Conservation (phyloP, 257 asterid genomes). For the Linderniella brevidens region DNA sequence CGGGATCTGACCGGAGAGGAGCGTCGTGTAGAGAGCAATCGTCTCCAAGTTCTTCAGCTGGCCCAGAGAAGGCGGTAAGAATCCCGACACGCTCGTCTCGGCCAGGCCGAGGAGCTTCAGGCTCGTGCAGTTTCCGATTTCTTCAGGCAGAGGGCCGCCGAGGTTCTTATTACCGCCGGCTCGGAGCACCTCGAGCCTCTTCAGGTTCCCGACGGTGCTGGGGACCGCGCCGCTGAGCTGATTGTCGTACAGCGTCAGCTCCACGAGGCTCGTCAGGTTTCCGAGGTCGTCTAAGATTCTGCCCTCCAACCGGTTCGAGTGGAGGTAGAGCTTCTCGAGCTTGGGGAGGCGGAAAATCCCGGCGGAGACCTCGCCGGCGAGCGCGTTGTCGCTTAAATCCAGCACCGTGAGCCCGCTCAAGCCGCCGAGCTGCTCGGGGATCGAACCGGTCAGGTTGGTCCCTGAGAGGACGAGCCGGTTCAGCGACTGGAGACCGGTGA, state of each 20-base stretch:
- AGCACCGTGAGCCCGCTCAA: constrained; percentile 24
- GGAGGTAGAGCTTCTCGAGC: constrained; percentile 33
- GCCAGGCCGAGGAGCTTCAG: constrained; percentile 47
- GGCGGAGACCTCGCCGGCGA: constrained; percentile 46
- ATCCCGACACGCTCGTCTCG: constrained; percentile 61
- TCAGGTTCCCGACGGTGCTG: constrained; percentile 34
- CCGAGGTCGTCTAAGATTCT: constrained; percentile 38
- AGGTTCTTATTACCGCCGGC: constrained; percentile 76
- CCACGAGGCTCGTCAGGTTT: constrained; percentile 23
- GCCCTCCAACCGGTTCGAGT: constrained; percentile 39
- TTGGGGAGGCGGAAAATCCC: constrained; percentile 23
- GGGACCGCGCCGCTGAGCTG: constrained; percentile 49
- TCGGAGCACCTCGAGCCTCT: constrained; percentile 32
- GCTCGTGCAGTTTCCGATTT: constrained; percentile 50
- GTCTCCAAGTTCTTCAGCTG: constrained; percentile 37
- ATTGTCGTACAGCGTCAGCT: constrained; percentile 40
- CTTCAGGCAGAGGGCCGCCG: constrained; percentile 43
- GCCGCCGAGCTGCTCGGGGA: constrained; percentile 31
- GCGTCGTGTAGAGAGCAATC: constrained; percentile 48
- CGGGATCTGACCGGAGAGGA: constrained; percentile 66
- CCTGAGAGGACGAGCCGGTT: constrained; percentile 34
- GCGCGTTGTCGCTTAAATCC: constrained; percentile 49
- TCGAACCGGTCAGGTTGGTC: constrained; percentile 39
- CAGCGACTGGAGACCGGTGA: constrained; percentile 24
- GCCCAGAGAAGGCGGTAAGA: constrained; percentile 49